These are phyloP conservation scores for Cenchrus fungigraminus DNA, from an alignment of 176 grass and related monocot genomes.

Conservation along the genomic window DNA sequence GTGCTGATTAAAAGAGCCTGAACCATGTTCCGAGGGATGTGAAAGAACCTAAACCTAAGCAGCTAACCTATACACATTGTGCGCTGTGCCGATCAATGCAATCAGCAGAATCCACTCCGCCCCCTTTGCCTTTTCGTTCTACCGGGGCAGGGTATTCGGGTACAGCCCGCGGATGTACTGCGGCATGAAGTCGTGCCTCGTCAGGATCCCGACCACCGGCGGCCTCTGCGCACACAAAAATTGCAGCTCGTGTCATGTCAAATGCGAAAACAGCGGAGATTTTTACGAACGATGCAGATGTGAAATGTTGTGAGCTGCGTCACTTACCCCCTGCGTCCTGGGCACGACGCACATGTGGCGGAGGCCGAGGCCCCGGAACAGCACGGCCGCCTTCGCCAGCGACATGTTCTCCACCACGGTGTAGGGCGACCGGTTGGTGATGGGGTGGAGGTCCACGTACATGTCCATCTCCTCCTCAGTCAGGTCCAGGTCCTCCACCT, in stretches of 20 bases:
- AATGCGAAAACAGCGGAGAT: no score
- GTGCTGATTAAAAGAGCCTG: background rate
- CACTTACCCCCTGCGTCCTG: conserved; percentile 58
- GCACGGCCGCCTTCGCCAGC: conserved; percentile 61
- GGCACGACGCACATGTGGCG: conserved; percentile 73
- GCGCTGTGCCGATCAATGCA: background rate
- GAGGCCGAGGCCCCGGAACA: conserved; percentile 71
- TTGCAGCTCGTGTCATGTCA: background rate
- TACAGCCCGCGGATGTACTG: conserved; percentile 60
- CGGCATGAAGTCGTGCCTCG: conserved; percentile 73
- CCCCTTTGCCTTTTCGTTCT: background rate
- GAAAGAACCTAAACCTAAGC: background rate
- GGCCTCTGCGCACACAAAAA: conserved; percentile 39
- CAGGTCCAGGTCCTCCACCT: conserved; percentile 55
- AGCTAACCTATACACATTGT: background rate
- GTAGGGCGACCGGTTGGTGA: conserved; percentile 72
- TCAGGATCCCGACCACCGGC: conserved; percentile 66
- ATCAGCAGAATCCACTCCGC: background rate
- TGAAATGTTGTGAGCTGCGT: background rate
- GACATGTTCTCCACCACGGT: conserved; percentile 73
- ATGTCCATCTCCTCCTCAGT: conserved; percentile 66
- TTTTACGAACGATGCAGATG: no score
- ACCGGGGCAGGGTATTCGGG: conserved; percentile 21
- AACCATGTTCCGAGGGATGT: background rate
- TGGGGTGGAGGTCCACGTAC: conserved; percentile 73